Conservation (phyloP, 169 alveolate species). For the Plasmodium vinckei region DNA sequence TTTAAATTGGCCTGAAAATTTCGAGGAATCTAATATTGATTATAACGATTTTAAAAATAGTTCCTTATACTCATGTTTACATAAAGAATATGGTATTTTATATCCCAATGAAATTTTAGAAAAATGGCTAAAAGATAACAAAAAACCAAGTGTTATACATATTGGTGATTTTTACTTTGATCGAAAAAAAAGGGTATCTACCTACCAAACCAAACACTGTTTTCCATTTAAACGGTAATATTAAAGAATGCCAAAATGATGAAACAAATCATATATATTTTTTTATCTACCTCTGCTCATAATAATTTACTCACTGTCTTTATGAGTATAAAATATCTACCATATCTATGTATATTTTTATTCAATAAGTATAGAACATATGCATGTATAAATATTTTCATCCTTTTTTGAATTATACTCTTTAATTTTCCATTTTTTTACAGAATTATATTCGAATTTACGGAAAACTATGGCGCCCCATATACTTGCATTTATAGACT, state of each 20-base stretch:
- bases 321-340: too few species aligned
- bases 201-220: constrained; percentile 63
- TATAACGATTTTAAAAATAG: constrained; percentile 70
- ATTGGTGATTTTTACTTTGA: constrained; percentile 74
- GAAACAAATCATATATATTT: too few species aligned
- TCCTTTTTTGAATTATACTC: too few species aligned
- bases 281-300: too few species aligned
- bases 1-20: constrained; percentile 74
- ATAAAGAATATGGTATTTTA: constrained; percentile 41
- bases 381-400: too few species aligned
- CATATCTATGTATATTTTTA: too few species aligned
- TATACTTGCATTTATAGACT: constrained; percentile 68
- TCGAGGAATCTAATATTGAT: constrained; percentile 48
- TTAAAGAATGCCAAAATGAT: too few species aligned
- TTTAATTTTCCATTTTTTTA: neutral
- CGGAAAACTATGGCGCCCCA: constrained; percentile 72
- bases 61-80: constrained; percentile 64
- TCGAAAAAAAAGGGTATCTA: constrained; percentile 55
- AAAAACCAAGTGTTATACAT: constrained; percentile 41
- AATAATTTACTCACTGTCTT: too few species aligned
- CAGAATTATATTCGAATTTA: constrained; percentile 61
- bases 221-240: constrained; percentile 59
- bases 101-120: constrained; percentile 36
- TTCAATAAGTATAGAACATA: too few species aligned
- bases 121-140: constrained; percentile 44